Base-by-base conservation (phyloP, 176 grass and related monocot genomes). In the Cocos nucifera region DNA sequence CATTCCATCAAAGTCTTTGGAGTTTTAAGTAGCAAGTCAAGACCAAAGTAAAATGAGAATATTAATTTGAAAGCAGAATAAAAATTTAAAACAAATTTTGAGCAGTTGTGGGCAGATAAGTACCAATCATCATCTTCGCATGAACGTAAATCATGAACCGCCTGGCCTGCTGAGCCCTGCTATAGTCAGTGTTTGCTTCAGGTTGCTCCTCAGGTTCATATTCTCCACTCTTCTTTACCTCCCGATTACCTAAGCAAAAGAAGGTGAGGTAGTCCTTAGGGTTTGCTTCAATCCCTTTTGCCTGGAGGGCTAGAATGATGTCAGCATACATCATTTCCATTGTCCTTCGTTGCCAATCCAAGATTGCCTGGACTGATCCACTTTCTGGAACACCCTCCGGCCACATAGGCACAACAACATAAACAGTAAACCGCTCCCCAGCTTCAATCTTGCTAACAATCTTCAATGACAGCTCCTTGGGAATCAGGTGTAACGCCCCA, bases 131-230 rank as follows among this genome's bases (percentile, higher is more conserved):
- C 91, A 96, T 96, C 65, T 96, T 96, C 60, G 83, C 75, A 57
- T 96, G 91, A 66, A 96, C 91, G 51, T 96, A 96, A 49, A 96
- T 96, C 91, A 90, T 96, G 78, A 96, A 96, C 5, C 91, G 77
- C 51, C 91, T 82, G 44, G 77, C 67, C 29, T 84, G 77, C 69
- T 96, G 91, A 4, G 80, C 86, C 72, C 6, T 80, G 56, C 64
- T 85, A 32, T 96, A 96, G 62, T 72, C 77, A 10, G 83, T 72
- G 35, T 82, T 80, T 32, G 61, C 67, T 21, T 62, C 27, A 51
- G 91, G 91, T 5, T 35, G 63, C 60, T 60, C 80, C 39, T 57
- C 65, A 15, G 91, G 80, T 65, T 90, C 91, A 65, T 96, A 96
- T 54, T 96, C 91, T 1, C 75, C 83, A 3, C 67, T 64, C 77